Evolutionary conservation across 441 rosid species (phyloP).

Genomic region (Theobroma grandiflorum): DNA sequence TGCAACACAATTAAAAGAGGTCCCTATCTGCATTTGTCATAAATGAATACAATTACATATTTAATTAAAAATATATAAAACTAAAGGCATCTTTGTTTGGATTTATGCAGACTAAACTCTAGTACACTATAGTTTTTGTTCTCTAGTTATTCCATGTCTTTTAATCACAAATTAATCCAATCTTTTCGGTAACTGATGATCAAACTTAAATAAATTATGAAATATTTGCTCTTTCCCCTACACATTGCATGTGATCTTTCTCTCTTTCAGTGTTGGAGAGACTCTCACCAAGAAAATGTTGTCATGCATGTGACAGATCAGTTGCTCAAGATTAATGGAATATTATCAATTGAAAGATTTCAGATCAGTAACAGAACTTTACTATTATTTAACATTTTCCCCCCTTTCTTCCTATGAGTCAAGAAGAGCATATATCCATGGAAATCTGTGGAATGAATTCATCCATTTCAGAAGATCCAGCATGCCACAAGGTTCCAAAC

Average conservation of each 20-base stretch:
- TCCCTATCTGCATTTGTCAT: neutral
- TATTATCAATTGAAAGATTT: neutral
- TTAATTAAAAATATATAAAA: neutral
- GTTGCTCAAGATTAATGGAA: too few relatives aligned
- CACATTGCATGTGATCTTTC: neutral
- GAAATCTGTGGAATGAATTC: neutral
- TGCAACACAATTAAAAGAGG: too few relatives aligned
- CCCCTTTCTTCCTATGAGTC: neutral
- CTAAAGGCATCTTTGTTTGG: neutral
- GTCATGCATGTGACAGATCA: neutral
- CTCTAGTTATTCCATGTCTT: neutral
- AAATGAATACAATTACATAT: too few relatives aligned
- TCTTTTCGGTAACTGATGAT: neutral
- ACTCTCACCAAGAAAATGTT: neutral
- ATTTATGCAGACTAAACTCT: neutral
- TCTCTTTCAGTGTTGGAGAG: neutral
- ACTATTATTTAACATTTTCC: neutral
- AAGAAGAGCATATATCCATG: neutral
- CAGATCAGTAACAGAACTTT: neutral
- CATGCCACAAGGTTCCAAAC: slow-evolving; percentile 18
- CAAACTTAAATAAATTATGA: neutral
- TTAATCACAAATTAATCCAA: neutral
- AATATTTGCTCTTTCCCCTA: neutral
- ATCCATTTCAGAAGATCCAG: neutral
- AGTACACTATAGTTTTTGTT: neutral